Evolutionary conservation across 495 filamentous ascomycete genomes (phyloP).

Genomic region (Lasiosphaeria miniovina): DNA sequence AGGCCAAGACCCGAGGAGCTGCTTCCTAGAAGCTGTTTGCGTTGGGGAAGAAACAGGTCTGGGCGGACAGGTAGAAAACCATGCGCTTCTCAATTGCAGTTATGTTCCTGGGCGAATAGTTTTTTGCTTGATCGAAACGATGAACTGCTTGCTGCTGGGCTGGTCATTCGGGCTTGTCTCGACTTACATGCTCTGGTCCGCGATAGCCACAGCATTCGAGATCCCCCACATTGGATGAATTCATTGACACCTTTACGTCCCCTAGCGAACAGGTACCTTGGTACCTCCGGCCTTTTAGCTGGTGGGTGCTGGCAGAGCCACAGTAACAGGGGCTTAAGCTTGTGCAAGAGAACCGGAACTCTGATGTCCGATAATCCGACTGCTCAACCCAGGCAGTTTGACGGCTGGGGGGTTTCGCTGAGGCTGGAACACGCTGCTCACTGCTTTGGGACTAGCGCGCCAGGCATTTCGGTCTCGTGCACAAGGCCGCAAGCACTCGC

Average conservation of each 20-base stretch:
- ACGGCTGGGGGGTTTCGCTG: too few relatives aligned
- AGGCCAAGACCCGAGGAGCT: too few relatives aligned
- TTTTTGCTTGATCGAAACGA: too few relatives aligned
- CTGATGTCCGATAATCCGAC: not conserved
- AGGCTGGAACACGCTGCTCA: not conserved
- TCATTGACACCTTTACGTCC: constrained; percentile 20
- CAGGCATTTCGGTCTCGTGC: not conserved
- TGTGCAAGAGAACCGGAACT: not conserved
- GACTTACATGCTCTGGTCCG: constrained; percentile 2
- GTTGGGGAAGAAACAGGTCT: too few relatives aligned
- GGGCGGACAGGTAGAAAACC: too few relatives aligned
- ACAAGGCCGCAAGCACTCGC: not conserved
- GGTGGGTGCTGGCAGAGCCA: not conserved
- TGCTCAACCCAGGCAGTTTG: too few relatives aligned
- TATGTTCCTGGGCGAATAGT: too few relatives aligned
- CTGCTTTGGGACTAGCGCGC: not conserved
- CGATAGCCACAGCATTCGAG: not conserved
- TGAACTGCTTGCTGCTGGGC: too few relatives aligned
- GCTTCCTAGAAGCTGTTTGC: too few relatives aligned
- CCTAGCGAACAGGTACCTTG: not conserved
- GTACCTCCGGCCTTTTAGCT: not conserved
- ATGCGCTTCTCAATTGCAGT: too few relatives aligned
- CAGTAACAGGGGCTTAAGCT: not conserved
- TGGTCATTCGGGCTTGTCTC: too few relatives aligned
- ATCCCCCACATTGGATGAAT: constrained; percentile 9